These are phyloP conservation scores for Salicornia ramosissima DNA, from an alignment of 148 eudicot genomes.

Conservation along the genomic window DNA sequence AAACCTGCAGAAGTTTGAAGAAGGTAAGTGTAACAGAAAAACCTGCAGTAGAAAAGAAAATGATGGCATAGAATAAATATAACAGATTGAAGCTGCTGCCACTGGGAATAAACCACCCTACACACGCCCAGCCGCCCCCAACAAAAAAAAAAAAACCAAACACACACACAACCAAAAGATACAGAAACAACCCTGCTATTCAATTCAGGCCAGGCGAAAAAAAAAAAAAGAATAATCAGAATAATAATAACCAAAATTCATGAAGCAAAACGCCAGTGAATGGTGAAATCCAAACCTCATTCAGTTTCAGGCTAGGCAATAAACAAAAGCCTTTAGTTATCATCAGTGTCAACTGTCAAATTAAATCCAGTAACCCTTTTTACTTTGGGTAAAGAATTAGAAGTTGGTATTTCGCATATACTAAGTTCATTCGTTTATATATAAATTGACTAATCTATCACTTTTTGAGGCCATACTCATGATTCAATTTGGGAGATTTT, in stretches of 20 bases:
- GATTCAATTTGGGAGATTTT: no score
- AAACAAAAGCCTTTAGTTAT: background rate
- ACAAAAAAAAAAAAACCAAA: no score
- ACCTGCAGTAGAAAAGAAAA: background rate
- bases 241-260: no score
- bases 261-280: background rate
- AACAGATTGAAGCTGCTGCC: background rate
- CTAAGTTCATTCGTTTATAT: background rate
- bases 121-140: no score
- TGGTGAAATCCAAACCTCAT: background rate
- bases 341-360: background rate
- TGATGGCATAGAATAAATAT: background rate
- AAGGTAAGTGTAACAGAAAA: constrained; percentile 2
- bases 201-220: no score
- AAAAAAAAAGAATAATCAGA: no score
- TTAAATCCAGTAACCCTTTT: background rate
- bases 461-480: no score
- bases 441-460: no score
- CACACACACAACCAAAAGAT: no score
- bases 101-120: no score
- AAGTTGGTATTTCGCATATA: background rate
- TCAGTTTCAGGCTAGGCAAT: background rate
- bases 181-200: no score
- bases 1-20: constrained; percentile 58
- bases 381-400: background rate